Conservation (phyloP, 139 green algal species). For the Chlorella sp. region DNA sequence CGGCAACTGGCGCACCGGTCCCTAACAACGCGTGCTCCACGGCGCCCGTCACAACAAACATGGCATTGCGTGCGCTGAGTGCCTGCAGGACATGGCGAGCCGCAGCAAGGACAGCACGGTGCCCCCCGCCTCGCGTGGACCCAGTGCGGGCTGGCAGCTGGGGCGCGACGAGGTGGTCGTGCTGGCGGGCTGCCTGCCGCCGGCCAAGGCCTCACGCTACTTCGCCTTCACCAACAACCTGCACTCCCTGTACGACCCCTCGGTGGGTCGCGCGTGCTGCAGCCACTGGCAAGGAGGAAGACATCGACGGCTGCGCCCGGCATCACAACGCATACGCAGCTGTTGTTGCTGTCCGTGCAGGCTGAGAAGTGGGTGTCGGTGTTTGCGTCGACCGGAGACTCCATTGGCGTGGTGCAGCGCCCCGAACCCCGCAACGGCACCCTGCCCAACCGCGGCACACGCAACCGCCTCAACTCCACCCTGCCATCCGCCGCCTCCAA, state of each 20-base stretch:
- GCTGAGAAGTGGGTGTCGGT: constrained; percentile 20
- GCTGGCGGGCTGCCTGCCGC: constrained; percentile 33
- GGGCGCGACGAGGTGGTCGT: constrained; percentile 30
- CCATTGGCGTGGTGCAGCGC: too few species aligned
- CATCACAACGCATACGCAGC: too few species aligned
- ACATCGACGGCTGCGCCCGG: too few species aligned
- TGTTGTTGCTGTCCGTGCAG: background rate
- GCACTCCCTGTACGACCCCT: constrained; percentile 1
- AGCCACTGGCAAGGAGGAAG: too few species aligned
- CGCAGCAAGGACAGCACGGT: background rate
- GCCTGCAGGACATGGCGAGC: background rate
- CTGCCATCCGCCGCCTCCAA: too few species aligned
- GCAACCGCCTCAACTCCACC: too few species aligned
- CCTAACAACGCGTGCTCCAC: background rate
- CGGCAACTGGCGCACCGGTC: background rate
- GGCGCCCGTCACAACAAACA: background rate
- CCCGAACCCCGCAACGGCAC: too few species aligned
- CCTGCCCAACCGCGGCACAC: too few species aligned
- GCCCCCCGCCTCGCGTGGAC: too few species aligned
- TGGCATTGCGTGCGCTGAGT: background rate
- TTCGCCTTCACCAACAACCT: constrained; percentile 17
- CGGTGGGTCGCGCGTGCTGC: background rate
- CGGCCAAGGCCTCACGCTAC: constrained; percentile 11
- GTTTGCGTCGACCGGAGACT: constrained; percentile 32
- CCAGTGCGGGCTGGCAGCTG: constrained; percentile 34